Evolutionary conservation across 352 stramenopile species (phyloP), one percentile per base, ranked within the genome.

Genomic region (Plasmopara halstedii): DNA sequence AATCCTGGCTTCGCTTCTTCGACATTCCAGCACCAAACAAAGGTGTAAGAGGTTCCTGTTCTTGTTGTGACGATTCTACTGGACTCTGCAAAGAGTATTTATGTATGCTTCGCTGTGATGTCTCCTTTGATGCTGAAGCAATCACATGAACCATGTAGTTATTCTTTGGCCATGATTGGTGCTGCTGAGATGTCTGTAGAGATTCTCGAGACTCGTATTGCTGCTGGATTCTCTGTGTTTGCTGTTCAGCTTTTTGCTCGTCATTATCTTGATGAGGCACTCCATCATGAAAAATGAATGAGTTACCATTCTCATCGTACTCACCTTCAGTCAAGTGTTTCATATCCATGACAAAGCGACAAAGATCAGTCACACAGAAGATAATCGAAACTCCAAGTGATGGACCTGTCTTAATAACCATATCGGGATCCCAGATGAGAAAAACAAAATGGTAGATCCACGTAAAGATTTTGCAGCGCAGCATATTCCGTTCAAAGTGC

Each of bases 331-430:
- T 83, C 25, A 89, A 58, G 4, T 67, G 38, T 25, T 76, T 67
- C 63, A 87, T 66, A 41, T 89, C 78, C 62, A 89, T 83, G 31
- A 87, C 48, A 50, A 85, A 87, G 38, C 78, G 78, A 21, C 65
- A 66, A 1, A 89, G 23, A 55, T 89, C 78, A n/a, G 70, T 64
- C 6, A 85, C 38, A 11, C 56, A 80, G 32, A 89, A 89, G 42
- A 87, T 56, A n/a, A 76, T 70, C 0, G 73, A 76, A 20, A 89
- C 72, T 44, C 76, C 62, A 19, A 89, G 61, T 22, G 63, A 75
- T 10, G 78, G 78, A 0, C 78, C 78, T 34, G 67, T 67, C 62
- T 89, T 89, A 53, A 85, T 13, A 20, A 54, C 45, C 78, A 89
- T 89, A 56, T 83, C 73, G 17, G 71, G 58, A 51, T 87, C 78